Conservation (phyloP, 768 basidiomycete species). For the Mycena pura region DNA sequence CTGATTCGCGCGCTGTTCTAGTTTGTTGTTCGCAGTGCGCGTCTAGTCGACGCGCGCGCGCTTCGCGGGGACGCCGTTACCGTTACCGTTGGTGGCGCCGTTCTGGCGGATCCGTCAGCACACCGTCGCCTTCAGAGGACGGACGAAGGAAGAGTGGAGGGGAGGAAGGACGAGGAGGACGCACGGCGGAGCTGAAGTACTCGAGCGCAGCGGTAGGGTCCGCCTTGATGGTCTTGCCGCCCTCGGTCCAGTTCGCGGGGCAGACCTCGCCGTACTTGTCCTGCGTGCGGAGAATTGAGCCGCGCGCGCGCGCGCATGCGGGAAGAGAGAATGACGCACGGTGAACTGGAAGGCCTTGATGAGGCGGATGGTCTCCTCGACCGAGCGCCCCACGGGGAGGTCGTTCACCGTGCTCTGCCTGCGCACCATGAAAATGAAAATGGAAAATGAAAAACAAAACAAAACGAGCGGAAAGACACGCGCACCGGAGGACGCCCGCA, state of each 20-base stretch:
- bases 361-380: slow-evolving; percentile 90
- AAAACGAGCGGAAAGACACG: no score
- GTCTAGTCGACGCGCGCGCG: slow-evolving; percentile 28
- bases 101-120: neutral
- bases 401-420: slow-evolving; percentile 92
- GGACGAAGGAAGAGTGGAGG: no score
- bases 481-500: slow-evolving; percentile 73
- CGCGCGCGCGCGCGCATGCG: neutral
- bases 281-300: slow-evolving; percentile 48
- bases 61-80: slow-evolving; percentile 21
- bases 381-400: slow-evolving; percentile 93
- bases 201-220: slow-evolving; percentile 76
- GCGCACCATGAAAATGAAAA: neutral
- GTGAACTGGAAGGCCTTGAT: slow-evolving; percentile 94
- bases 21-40: no score
- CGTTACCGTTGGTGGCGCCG: slow-evolving; percentile 1
- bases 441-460: neutral
- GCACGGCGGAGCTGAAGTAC: slow-evolving; percentile 60
- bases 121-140: no score
- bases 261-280: slow-evolving; percentile 93
- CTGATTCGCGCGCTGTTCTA: no score
- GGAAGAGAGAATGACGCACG: slow-evolving; percentile 53
- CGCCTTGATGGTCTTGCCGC: slow-evolving; percentile 81
- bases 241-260: slow-evolving; percentile 89
- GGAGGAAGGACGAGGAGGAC: no score